These are phyloP conservation scores for Barnettozyma sucrosica DNA, from an alignment of 805 yeast genomes.

Conservation along the genomic window DNA sequence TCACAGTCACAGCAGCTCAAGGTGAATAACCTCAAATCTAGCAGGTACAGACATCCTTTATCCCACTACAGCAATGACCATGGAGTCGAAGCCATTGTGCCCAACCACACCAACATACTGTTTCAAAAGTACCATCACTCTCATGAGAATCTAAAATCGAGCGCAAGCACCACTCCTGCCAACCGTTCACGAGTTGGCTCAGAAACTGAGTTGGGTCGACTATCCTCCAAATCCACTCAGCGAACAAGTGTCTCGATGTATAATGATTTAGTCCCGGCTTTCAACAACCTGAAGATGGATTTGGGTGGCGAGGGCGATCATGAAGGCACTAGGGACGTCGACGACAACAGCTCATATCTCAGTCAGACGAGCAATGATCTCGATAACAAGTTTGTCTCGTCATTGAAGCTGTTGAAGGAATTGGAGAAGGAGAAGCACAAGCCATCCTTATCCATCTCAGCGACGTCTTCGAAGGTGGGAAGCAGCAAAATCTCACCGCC, in stretches of 20 bases:
- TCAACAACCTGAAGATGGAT: constrained; percentile 22
- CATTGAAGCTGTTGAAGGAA: not conserved
- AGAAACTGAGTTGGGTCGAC: not conserved
- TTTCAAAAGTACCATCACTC: constrained; percentile 14
- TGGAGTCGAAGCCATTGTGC: constrained; percentile 17
- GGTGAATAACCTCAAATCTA: not conserved
- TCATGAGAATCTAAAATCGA: not conserved
- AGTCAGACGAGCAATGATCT: not conserved
- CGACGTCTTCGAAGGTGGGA: not conserved
- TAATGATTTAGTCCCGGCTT: constrained; percentile 23
- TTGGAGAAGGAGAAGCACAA: not conserved
- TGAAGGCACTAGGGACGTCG: not conserved
- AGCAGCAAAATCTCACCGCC: not conserved
- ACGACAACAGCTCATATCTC: not conserved
- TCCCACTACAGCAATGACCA: constrained; percentile 16
- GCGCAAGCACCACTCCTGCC: not conserved
- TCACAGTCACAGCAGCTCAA: not conserved
- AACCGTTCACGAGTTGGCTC: not conserved
- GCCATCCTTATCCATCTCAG: not conserved
- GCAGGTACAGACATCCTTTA: constrained; percentile 18
- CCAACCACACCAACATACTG: constrained; percentile 14
- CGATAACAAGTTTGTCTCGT: constrained; percentile 7
- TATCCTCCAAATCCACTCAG: constrained; percentile 1
- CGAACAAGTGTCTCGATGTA: constrained; percentile 16
- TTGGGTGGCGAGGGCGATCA: constrained; percentile 8